A percentile compares a stretch with the other conserved stretches of the same genome.
Conservation (phyloP, 2,329 filamentous ascomycete species). For the Phialemoniopsis sp. region DNA sequence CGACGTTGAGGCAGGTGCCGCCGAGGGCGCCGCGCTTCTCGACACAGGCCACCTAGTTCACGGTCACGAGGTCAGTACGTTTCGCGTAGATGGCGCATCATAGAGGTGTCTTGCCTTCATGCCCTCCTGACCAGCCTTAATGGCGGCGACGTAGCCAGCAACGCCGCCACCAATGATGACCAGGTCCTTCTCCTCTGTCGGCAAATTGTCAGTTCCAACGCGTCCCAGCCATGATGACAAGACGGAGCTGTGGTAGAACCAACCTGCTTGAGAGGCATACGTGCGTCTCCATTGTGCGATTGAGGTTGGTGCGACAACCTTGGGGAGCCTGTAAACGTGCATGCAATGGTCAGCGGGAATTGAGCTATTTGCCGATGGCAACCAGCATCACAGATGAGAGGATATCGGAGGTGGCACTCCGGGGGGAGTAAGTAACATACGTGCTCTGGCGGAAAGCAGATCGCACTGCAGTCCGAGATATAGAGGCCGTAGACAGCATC, state of each 20-base stretch:
- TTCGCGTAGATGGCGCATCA: no score
- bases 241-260: conserved; percentile 17
- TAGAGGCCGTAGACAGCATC: conserved; percentile 60
- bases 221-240: conserved; percentile 15
- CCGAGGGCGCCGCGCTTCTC: conserved; percentile 95
- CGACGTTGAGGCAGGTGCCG: conserved; percentile 97
- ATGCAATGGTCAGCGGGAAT: conserved; percentile 11
- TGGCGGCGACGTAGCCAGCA: conserved; percentile 96
- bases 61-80: neutral
- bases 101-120: conserved; percentile 84
- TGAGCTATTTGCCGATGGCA: conserved; percentile 14
- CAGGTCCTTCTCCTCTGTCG: conserved; percentile 84
- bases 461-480: conserved; percentile 53
- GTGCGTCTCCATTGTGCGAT: conserved; percentile 51
- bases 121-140: conserved; percentile 97
- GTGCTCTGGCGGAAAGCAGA: conserved; percentile 51
- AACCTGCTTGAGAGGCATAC: conserved; percentile 56
- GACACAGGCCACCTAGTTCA: conserved; percentile 80
- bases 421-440: no score
- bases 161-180: conserved; percentile 98
- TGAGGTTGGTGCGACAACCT: conserved; percentile 37
- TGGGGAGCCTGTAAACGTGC: conserved; percentile 37
- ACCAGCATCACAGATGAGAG: conserved; percentile 5
- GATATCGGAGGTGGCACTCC: no score
- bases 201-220: conserved; percentile 38